phyloP scores from a whole-genome alignment of 805 yeast species.

The Lipomyces starkeyi region DNA sequence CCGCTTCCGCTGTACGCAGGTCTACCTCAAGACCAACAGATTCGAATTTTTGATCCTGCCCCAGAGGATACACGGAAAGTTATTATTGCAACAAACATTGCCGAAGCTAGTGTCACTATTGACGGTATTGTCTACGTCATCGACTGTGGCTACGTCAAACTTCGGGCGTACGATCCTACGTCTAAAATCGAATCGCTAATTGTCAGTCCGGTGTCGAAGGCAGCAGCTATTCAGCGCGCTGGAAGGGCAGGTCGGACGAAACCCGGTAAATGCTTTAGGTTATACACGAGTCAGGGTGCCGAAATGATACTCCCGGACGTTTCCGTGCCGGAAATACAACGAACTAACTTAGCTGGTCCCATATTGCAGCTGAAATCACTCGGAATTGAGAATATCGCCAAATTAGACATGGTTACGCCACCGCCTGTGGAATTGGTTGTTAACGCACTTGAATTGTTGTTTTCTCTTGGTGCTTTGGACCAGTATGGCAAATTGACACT shows the following conservation, averaged over 20 bases:
- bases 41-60: slow-evolving; percentile 61
- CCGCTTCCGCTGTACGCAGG: slow-evolving; percentile 79
- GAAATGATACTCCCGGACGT: slow-evolving; percentile 53
- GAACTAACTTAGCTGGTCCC: slow-evolving; percentile 74
- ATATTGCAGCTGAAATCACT: slow-evolving; percentile 70
- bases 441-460: slow-evolving; percentile 74
- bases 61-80: slow-evolving; percentile 62
- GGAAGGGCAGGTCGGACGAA: slow-evolving; percentile 86
- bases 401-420: slow-evolving; percentile 75
- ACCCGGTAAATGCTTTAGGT: slow-evolving; percentile 70
- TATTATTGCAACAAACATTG: slow-evolving; percentile 83
- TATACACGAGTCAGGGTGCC: slow-evolving; percentile 64
- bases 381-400: slow-evolving; percentile 60
- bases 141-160: slow-evolving; percentile 78
- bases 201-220: slow-evolving; percentile 72
- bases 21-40: slow-evolving; percentile 72
- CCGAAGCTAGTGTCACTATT: slow-evolving; percentile 86
- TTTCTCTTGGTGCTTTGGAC: slow-evolving; percentile 77
- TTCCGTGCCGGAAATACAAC: slow-evolving; percentile 82
- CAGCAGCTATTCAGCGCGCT: slow-evolving; percentile 81
- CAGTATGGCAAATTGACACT: slow-evolving; percentile 67
- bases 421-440: slow-evolving; percentile 73
- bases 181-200: slow-evolving; percentile 76
- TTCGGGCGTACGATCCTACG: slow-evolving; percentile 75
- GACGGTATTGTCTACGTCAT: slow-evolving; percentile 80